Evolutionary conservation across 495 filamentous ascomycete genomes (phyloP), one percentile per base, ranked within the genome.

Genomic region (Recurvomyces mirabilis): DNA sequence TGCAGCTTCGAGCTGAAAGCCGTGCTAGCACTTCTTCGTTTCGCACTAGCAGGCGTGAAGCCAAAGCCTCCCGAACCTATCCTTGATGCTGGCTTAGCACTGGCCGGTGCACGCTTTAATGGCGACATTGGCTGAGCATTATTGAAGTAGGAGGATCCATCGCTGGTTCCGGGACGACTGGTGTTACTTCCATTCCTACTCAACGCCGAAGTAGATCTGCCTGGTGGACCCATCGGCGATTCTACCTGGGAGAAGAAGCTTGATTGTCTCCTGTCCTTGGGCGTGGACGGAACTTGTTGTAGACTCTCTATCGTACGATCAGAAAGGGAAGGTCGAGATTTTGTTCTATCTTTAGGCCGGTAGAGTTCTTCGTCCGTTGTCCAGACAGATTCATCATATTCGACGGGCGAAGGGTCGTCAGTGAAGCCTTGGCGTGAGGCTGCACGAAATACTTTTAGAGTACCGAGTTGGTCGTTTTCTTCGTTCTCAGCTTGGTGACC

Each of bases 261-360:
- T 9, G 78, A 79, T 43, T 65, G 64, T 44, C 76, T 63, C 46
- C 69, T 64, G n/a, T 72, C 63, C 1, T 68, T 72, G 6, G 81
- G 81, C 14, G 81, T 81, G 1, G 77, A 68, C 2, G 80, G 75
- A 17, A 84, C 68, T 35, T 70, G 67, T 22, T 79, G 67, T 11
- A 85, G 60, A 0, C 77, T 81, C 48, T 82, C 78, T 25, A 81
- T 74, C 10, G 81, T 81, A 30, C 81, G 65, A 38, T 85, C 81
- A 12, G 77, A 79, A 18, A 85, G 60, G 1, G 80, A 84, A 18
- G 75, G 73, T 18, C 64, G 28, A 11, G 55, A 46, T 39, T 60
- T 58, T 46, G 53, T 42, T 13, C 57, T 21, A 24, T 48, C 39
- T 46, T 46, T 37, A 12, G 49, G 46, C 1, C 43, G 22, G 20